Percentiles rank a stretch among this genome's conserved stretches.
Conservation (phyloP, 345 rosid species). For the Citrus maxima region DNA sequence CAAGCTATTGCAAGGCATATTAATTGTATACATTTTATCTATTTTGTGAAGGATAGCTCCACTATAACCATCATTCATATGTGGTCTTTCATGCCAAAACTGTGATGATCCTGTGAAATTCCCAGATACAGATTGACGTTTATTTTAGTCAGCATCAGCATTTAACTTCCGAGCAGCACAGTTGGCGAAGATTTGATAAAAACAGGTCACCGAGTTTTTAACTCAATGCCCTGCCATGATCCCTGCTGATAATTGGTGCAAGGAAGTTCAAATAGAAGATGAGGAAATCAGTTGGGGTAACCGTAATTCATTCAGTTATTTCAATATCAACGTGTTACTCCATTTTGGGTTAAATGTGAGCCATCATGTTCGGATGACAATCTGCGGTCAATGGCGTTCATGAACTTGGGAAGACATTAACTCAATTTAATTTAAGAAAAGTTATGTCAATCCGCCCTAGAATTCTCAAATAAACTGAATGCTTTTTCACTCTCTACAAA, state of each 20-base stretch:
- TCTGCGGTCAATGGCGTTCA: neutral
- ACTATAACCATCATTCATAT: neutral
- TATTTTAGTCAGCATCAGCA: neutral
- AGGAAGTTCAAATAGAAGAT: neutral
- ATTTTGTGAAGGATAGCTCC: no score
- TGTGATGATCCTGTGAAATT: neutral
- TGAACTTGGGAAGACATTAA: neutral
- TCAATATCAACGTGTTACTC: neutral
- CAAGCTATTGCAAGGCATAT: neutral
- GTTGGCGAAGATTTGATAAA: neutral
- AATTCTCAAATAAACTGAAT: neutral
- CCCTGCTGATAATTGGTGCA: neutral
- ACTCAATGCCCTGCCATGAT: neutral
- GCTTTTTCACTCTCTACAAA: slow-evolving; percentile 30
- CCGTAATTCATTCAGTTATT: neutral
- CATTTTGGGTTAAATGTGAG: neutral
- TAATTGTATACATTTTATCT: no score
- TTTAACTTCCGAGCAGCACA: no score
- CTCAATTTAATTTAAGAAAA: neutral
- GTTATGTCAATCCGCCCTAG: neutral
- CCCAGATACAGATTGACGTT: neutral
- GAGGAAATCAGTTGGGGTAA: neutral
- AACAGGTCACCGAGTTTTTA: neutral
- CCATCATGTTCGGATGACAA: neutral
- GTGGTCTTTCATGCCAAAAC: neutral